Evolutionary conservation across 2,329 filamentous ascomycete species (phyloP).

Genomic region (Magnaporthales sp.): DNA sequence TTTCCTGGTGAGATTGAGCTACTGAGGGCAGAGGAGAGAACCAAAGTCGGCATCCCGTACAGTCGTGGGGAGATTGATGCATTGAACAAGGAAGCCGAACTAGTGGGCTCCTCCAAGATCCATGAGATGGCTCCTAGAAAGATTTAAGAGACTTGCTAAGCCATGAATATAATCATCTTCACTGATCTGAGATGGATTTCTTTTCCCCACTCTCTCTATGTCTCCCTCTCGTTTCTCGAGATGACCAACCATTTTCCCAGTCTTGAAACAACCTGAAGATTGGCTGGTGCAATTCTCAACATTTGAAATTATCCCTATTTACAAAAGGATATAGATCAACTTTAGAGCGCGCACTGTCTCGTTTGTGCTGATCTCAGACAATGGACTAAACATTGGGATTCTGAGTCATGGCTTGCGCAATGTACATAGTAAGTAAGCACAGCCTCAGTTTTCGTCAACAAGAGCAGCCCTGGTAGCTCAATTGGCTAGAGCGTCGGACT

Average conservation of each 20-base stretch:
- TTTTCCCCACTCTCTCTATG: too few species aligned
- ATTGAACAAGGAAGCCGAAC: constrained; percentile 9
- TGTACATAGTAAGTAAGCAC: neutral
- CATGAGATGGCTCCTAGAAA: neutral
- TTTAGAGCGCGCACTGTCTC: too few species aligned
- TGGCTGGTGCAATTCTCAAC: too few species aligned
- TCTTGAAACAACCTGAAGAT: too few species aligned
- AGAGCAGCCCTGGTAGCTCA: constrained; percentile 8
- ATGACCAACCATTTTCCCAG: too few species aligned
- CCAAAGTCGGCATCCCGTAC: constrained; percentile 7
- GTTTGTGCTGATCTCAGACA: too few species aligned
- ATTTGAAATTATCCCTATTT: too few species aligned
- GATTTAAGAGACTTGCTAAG: neutral
- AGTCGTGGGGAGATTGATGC: constrained; percentile 7
- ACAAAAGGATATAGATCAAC: too few species aligned
- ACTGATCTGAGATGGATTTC: too few species aligned
- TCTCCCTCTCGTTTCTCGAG: too few species aligned
- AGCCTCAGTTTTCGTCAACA: neutral
- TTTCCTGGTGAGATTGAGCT: constrained; percentile 54
- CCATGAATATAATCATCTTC: too few species aligned
- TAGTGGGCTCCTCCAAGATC: neutral
- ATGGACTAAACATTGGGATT: too few species aligned
- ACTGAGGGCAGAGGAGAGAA: constrained; percentile 2
- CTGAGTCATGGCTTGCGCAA: rapidly evolving
- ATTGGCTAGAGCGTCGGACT: constrained; percentile 7